These are phyloP conservation scores for Rosellinia necatrix DNA, from an alignment of 2,329 filamentous ascomycete genomes.

Conservation along the genomic window DNA sequence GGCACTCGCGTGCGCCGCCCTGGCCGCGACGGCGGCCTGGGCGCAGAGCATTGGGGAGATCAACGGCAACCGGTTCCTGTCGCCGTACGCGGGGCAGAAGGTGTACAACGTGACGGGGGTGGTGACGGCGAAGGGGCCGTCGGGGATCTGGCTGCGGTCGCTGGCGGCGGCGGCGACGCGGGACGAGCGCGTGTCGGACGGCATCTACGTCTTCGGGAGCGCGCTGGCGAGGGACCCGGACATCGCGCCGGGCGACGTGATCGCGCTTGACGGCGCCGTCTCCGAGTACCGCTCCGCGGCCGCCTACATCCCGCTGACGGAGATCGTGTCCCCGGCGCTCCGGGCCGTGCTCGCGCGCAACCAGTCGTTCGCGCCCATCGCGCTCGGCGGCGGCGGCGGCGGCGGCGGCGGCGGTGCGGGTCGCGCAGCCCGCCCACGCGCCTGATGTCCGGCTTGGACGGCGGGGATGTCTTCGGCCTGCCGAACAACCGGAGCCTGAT, in stretches of 20 bases:
- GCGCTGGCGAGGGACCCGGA: conserved; percentile 55
- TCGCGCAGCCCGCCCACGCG: conserved; percentile 62
- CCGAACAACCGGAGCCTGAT: conserved; percentile 66
- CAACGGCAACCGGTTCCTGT: conserved; percentile 69
- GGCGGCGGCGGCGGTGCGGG: too few relatives aligned
- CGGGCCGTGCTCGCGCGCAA: conserved; percentile 57
- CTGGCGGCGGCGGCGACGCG: conserved; percentile 61
- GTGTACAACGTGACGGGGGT: conserved; percentile 66
- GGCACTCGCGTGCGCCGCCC: conserved; percentile 34
- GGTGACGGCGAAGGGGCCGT: conserved; percentile 65
- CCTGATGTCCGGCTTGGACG: conserved; percentile 65
- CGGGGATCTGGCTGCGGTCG: conserved; percentile 69
- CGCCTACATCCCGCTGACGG: conserved; percentile 66
- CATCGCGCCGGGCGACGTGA: conserved; percentile 60
- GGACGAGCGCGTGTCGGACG: conserved; percentile 64
- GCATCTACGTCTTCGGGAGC: conserved; percentile 66
- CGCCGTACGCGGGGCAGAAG: conserved; percentile 59
- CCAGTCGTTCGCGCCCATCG: conserved; percentile 59
- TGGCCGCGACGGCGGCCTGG: conserved; percentile 36
- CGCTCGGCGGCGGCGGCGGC: too few relatives aligned
- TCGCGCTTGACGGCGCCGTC: conserved; percentile 64
- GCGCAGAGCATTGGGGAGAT: conserved; percentile 60
- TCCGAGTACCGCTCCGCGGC: conserved; percentile 59
- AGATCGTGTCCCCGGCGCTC: conserved; percentile 61
- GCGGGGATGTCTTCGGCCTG: conserved; percentile 66